These are phyloP conservation scores for Neofusicoccum cordaticola DNA, from an alignment of 2,329 filamentous ascomycete species.

Conservation along the genomic window DNA sequence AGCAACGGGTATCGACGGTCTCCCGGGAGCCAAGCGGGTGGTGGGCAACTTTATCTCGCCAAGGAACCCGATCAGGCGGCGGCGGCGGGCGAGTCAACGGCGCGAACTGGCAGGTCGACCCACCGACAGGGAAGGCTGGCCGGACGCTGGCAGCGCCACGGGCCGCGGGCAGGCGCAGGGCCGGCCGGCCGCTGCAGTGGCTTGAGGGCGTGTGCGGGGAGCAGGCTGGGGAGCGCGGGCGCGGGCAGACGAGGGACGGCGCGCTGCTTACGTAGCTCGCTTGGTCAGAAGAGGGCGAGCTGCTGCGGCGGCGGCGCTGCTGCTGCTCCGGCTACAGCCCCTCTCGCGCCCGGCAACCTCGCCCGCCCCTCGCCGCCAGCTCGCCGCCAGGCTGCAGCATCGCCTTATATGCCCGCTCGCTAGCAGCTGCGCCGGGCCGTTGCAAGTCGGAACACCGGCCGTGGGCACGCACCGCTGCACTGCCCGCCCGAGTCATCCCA, in stretches of 20 bases:
- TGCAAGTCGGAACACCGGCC: background rate
- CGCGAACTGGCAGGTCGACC: too few relatives aligned
- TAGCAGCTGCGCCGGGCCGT: background rate
- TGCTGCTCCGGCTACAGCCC: background rate
- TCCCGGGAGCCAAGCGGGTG: slow-evolving; percentile 28
- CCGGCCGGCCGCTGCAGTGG: too few relatives aligned
- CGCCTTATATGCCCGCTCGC: background rate
- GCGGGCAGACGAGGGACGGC: background rate
- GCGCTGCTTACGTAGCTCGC: slow-evolving; percentile 2
- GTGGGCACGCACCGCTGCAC: background rate
- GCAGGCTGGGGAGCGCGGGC: too few relatives aligned
- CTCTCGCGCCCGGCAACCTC: background rate
- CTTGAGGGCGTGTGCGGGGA: background rate
- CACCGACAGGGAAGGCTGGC: too few relatives aligned
- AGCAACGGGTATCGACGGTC: too few relatives aligned
- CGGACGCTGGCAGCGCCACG: background rate
- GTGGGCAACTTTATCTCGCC: background rate
- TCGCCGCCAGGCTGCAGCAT: background rate
- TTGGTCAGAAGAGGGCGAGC: background rate
- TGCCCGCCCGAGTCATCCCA: background rate
- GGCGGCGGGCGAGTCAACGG: too few relatives aligned
- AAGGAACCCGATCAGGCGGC: background rate
- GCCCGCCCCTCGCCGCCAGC: background rate
- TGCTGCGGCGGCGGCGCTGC: background rate
- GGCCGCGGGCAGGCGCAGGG: background rate